Evolutionary conservation across 1,139 yeast genomes (phyloP).

Genomic region (Wickerhamomyces sp.): DNA sequence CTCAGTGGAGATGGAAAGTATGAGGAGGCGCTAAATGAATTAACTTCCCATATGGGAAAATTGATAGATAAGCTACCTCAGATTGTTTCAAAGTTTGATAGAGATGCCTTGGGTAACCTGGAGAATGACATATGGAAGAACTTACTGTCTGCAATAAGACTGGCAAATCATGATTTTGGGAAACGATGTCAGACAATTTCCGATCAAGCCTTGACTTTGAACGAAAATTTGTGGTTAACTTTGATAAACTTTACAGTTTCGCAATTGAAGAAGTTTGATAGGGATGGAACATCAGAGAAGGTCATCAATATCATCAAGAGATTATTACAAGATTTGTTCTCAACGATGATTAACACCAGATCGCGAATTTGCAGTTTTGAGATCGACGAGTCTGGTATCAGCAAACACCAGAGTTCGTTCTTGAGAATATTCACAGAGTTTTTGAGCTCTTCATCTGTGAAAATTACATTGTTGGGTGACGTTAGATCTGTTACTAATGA

Average conservation of each 20-base stretch:
- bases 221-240: constrained; percentile 38
- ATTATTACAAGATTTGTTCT: constrained; percentile 48
- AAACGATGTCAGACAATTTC: constrained; percentile 9
- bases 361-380: constrained; percentile 28
- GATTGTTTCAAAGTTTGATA: constrained; percentile 9
- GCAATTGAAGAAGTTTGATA: constrained; percentile 27
- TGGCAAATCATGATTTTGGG: constrained; percentile 24
- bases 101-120: constrained; percentile 14
- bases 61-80: constrained; percentile 13
- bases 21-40: constrained; percentile 28
- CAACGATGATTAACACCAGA: constrained; percentile 40
- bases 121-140: constrained; percentile 30
- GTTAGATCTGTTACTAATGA: constrained; percentile 59
- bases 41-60: constrained; percentile 24
- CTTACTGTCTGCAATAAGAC: constrained; percentile 33
- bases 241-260: constrained; percentile 31
- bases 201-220: constrained; percentile 12
- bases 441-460: constrained; percentile 29
- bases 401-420: constrained; percentile 32
- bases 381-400: constrained; percentile 11
- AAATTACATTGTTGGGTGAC: constrained; percentile 46
- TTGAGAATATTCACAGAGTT: constrained; percentile 47
- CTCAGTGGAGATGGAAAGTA: constrained; percentile 24
- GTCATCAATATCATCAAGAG: constrained; percentile 34
- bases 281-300: constrained; percentile 8